phyloP scores from a whole-genome alignment of 805 yeast species.

The Brettanomyces bruxellensis region DNA sequence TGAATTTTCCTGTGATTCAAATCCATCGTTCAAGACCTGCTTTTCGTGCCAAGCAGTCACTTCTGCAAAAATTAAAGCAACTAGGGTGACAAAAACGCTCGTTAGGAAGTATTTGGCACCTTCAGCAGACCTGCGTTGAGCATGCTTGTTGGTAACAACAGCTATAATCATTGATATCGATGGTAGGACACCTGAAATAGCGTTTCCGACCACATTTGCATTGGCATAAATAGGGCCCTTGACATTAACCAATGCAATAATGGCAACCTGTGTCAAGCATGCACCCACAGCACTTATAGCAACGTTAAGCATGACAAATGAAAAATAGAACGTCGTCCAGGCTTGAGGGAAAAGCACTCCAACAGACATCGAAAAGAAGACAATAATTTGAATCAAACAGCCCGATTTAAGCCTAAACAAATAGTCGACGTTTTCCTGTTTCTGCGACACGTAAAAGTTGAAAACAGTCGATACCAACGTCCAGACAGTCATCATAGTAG shows the following conservation, averaged over 20 bases:
- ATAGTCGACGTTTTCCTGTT: constrained; percentile 55
- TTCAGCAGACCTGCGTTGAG: constrained; percentile 17
- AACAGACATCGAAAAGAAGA: constrained; percentile 50
- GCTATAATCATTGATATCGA: constrained; percentile 57
- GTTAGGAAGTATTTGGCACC: constrained; percentile 31
- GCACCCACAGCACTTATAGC: constrained; percentile 64
- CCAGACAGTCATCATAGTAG: constrained; percentile 83
- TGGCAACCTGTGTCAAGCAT: constrained; percentile 80
- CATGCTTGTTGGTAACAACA: constrained; percentile 22
- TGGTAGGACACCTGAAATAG: constrained; percentile 89
- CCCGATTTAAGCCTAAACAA: constrained; percentile 52
- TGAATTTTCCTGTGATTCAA: constrained; percentile 2
- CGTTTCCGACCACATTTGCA: constrained; percentile 91
- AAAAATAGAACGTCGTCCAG: constrained; percentile 34
- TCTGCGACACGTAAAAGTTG: constrained; percentile 55
- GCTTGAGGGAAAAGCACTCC: constrained; percentile 26
- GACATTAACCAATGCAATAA: constrained; percentile 77
- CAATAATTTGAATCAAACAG: constrained; percentile 42
- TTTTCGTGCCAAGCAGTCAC: constrained; percentile 16
- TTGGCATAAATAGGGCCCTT: constrained; percentile 75
- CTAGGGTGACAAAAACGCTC: constrained; percentile 12
- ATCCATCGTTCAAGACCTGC: constrained; percentile 7
- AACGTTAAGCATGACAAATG: constrained; percentile 53
- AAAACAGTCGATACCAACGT: constrained; percentile 56
- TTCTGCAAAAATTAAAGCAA: constrained; percentile 13